Evolutionary conservation across 345 rosid genomes (phyloP), one percentile per base, ranked within the genome.

Genomic region (Fremontodendron californicum): DNA sequence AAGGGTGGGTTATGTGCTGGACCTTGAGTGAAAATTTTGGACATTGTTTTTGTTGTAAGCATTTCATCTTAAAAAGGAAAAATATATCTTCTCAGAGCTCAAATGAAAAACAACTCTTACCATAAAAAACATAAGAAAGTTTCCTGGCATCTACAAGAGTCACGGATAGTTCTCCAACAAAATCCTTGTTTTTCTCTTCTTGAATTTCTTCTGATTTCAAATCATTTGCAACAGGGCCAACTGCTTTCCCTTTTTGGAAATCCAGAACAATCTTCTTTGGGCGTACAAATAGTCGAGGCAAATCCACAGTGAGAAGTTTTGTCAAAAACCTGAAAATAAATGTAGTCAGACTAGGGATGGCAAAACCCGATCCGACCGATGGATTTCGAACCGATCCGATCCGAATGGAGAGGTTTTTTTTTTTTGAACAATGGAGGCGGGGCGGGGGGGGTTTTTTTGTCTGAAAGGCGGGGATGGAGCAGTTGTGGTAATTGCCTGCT

Each of bases 251-350:
- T 78, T 92, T 92, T 63, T 92, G 94, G 78, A 93, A 96, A 88
- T 96, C 99, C 87, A 96, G 86, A 76, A 96, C 97, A 80, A 96
- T 96, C 90, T 93, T 96, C 87, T 93, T 93, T 76, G 99, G 99
- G 40, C 97, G 97, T 74, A 93, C 98, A 87, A 96, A 96, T 78
- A 93, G 77, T 74, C 83, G 87, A 73, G 99, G 99, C 91, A 93
- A 82, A 86, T 96, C 98, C 86, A 83, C 97, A 25, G 98, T 96
- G 54, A 93, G 92, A 84, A 93, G 93, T 82, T 96, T 93, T 51
- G 80, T 93, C 88, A 96, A 89, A 86, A 96, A 93, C 98, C 98
- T 96, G 79, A 75, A 71, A 73, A 70, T 77, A 75, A 60, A 54
- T 37, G 55, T 63, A 81, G 70, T 72, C n/a, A n/a, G n/a, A n/a